These are phyloP conservation scores for Macroventuria anomochaeta DNA, from an alignment of 2,329 filamentous ascomycete genomes.

Conservation along the genomic window DNA sequence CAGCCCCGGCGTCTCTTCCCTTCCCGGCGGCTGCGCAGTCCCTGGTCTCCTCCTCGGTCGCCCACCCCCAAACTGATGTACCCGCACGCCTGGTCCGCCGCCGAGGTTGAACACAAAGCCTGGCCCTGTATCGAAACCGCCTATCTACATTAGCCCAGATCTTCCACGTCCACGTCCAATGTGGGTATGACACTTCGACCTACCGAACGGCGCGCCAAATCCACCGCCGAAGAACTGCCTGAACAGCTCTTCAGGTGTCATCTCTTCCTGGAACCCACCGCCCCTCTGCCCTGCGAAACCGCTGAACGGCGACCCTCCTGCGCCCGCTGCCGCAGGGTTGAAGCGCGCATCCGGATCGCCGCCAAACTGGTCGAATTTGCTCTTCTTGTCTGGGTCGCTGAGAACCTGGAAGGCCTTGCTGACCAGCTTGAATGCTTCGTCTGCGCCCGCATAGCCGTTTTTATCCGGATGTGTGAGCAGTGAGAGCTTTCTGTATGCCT, in stretches of 20 bases:
- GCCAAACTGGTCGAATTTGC: conserved; percentile 86
- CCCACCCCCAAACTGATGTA: conserved; percentile 92
- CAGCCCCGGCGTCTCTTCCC: conserved; percentile 60
- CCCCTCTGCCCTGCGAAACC: conserved; percentile 63
- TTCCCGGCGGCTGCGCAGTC: conserved; percentile 61
- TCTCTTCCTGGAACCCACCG: conserved; percentile 84
- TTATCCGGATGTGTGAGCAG: conserved; percentile 98
- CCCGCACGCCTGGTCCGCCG: conserved; percentile 86
- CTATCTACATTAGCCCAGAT: conserved; percentile 43
- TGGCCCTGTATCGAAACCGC: conserved; percentile 75
- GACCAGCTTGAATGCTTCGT: conserved; percentile 99
- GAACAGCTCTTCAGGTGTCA: conserved; percentile 96
- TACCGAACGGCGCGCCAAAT: conserved; percentile 70
- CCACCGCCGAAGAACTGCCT: conserved; percentile 92
- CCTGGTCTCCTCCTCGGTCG: conserved; percentile 75
- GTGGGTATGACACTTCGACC: conserved; percentile 31
- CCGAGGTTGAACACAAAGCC: conserved; percentile 96
- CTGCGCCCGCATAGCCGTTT: conserved; percentile 93
- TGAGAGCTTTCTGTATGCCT: conserved; percentile 94
- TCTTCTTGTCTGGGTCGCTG: conserved; percentile 90
- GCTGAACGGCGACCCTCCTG: conserved; percentile 65
- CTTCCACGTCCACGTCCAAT: conserved; percentile 8
- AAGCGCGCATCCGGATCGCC: conserved; percentile 92
- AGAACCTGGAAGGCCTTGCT: conserved; percentile 91
- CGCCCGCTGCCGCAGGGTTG: conserved; percentile 61